Percentiles rank a stretch among this genome's conserved stretches.
phyloP scores from a whole-genome alignment of 768 basidiomycete species.

The Leccinellum rugosiceps region DNA sequence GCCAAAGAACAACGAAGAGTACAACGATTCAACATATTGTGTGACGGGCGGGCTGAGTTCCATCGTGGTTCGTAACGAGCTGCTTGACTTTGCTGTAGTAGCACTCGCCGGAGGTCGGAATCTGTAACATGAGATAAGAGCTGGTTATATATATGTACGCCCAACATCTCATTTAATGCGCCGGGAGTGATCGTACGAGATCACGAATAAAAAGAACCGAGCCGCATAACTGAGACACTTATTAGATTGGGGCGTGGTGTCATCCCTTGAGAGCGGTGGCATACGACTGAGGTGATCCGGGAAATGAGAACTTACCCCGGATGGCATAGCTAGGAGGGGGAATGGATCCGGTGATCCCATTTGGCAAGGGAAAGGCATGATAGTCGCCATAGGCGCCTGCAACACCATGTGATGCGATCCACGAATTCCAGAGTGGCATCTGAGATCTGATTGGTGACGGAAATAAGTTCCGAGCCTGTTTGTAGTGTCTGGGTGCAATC shows the following conservation, averaged over 20 bases:
- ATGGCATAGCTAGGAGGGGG: too few relatives aligned
- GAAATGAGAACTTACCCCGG: too few relatives aligned
- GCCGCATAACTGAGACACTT: neutral
- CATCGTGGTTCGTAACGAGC: neutral
- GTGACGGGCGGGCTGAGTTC: neutral
- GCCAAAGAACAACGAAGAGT: neutral
- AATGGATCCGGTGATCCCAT: neutral
- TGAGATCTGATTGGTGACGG: neutral
- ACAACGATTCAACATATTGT: neutral
- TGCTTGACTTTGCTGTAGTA: neutral
- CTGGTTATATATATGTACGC: neutral
- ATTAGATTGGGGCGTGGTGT: neutral
- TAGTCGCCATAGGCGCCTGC: neutral
- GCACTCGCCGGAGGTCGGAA: neutral
- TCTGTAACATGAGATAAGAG: neutral
- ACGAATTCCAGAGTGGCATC: neutral
- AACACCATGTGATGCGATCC: neutral
- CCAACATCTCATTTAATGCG: neutral
- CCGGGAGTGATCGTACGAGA: neutral
- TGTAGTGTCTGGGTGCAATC: too few relatives aligned
- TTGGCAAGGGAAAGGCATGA: neutral
- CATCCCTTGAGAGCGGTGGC: neutral
- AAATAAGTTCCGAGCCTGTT: neutral
- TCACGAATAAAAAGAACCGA: neutral
- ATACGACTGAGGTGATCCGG: neutral